Evolutionary conservation across 163 green algal species (phyloP).

Genomic region (Scenedesmus sp.): DNA sequence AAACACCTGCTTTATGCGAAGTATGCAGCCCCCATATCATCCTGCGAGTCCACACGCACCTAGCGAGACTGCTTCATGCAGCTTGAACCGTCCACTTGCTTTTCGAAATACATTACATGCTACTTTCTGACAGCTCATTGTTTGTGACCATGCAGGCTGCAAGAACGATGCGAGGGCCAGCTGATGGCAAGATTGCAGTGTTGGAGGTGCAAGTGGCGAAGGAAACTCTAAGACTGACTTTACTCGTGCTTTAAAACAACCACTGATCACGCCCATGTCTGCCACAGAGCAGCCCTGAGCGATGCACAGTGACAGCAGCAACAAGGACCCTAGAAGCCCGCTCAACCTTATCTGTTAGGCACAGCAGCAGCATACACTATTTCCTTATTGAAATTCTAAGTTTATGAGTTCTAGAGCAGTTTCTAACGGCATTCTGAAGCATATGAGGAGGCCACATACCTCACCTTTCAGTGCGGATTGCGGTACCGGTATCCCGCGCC

Average conservation of each 20-base stretch:
- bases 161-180: not conserved
- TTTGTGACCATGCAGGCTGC: conserved; percentile 10
- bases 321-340: not conserved
- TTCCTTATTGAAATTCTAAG: too few species aligned
- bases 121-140: not conserved
- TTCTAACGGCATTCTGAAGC: not conserved
- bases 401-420: not conserved
- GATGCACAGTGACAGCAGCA: not conserved
- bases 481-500: not conserved
- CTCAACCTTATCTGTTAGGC: not conserved
- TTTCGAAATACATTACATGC: conserved; percentile 30
- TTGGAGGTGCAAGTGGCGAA: not conserved
- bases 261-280: not conserved
- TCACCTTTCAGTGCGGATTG: not conserved
- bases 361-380: not conserved
- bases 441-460: not conserved
- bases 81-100: conserved; percentile 43
- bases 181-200: not conserved
- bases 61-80: conserved; percentile 44
- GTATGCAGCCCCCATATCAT: not conserved
- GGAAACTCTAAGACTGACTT: not conserved
- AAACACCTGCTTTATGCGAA: not conserved
- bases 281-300: not conserved
- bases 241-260: not conserved
- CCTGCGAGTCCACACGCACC: conserved; percentile 25